Conservation (phyloP, 2,329 filamentous ascomycete species). For the Claviceps monticola region DNA sequence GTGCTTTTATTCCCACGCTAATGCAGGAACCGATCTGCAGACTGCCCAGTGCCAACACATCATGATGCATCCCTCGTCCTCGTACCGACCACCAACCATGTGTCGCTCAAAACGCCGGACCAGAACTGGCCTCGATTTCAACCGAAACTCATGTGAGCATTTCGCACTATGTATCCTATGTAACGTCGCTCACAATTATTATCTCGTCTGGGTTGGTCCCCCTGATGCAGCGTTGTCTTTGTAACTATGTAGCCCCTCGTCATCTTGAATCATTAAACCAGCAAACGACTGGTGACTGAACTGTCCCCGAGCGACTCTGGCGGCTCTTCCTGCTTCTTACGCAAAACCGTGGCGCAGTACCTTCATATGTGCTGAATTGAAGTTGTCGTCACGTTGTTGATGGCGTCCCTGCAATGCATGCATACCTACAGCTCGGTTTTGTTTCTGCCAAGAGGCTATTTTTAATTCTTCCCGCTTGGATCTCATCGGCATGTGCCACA, state of each 20-base stretch:
- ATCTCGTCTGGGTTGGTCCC: neutral
- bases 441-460: too few relatives aligned
- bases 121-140: neutral
- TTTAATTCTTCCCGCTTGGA: neutral
- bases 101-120: neutral
- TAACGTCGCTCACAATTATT: neutral
- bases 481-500: neutral
- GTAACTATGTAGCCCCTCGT: neutral
- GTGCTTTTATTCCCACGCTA: neutral
- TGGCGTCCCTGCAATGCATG: too few relatives aligned
- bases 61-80: neutral
- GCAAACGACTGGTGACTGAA: too few relatives aligned
- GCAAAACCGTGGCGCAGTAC: too few relatives aligned
- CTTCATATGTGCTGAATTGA: too few relatives aligned
- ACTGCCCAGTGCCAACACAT: neutral
- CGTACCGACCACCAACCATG: too few relatives aligned
- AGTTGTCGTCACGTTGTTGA: too few relatives aligned
- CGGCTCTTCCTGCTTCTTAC: too few relatives aligned
- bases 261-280: neutral
- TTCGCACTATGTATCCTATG: neutral
- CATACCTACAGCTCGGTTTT: too few relatives aligned
- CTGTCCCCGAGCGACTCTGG: neutral
- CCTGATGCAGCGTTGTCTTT: neutral
- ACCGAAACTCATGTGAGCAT: neutral
- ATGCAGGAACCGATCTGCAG: neutral